These are phyloP conservation scores for Periconia macrospinosa DNA, from an alignment of 2,329 filamentous ascomycete species.

Conservation along the genomic window DNA sequence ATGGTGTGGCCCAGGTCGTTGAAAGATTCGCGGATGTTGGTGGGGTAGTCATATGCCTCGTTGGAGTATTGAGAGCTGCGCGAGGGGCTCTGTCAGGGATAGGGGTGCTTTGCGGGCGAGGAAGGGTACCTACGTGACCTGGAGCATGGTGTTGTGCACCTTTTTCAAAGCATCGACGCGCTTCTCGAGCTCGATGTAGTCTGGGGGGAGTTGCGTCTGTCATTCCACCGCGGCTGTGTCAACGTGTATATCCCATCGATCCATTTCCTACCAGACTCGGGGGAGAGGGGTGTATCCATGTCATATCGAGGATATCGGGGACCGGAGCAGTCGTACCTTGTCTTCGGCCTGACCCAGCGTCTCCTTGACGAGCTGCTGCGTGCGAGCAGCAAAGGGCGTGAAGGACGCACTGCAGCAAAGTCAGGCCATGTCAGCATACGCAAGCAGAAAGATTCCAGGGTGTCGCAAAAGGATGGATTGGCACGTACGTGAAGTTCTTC, in stretches of 20 bases:
- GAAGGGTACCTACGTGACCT: conserved; percentile 74
- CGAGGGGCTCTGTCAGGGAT: conserved; percentile 16
- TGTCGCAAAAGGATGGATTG: no score
- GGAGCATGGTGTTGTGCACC: conserved; percentile 95
- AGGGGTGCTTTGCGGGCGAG: conserved; percentile 1
- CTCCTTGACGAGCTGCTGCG: conserved; percentile 97
- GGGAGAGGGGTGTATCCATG: background rate
- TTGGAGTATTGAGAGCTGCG: conserved; percentile 87
- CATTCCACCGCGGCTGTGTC: conserved; percentile 12
- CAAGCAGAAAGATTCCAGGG: background rate
- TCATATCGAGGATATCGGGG: background rate
- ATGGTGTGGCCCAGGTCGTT: conserved; percentile 94
- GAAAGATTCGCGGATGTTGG: conserved; percentile 97
- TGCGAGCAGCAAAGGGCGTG: conserved; percentile 89
- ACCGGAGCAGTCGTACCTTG: conserved; percentile 62
- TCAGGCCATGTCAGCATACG: conserved; percentile 40
- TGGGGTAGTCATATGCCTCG: conserved; percentile 88
- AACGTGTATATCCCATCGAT: conserved; percentile 13
- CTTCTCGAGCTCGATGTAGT: conserved; percentile 99
- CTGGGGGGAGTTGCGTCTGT: conserved; percentile 91
- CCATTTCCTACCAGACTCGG: background rate
- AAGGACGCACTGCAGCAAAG: conserved; percentile 71
- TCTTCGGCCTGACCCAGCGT: conserved; percentile 93
- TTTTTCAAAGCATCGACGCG: conserved; percentile 95
- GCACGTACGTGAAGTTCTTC: conserved; percentile 67